These are phyloP conservation scores for Trichoderma virens DNA, from an alignment of 495 filamentous ascomycete genomes.

Conservation along the genomic window DNA sequence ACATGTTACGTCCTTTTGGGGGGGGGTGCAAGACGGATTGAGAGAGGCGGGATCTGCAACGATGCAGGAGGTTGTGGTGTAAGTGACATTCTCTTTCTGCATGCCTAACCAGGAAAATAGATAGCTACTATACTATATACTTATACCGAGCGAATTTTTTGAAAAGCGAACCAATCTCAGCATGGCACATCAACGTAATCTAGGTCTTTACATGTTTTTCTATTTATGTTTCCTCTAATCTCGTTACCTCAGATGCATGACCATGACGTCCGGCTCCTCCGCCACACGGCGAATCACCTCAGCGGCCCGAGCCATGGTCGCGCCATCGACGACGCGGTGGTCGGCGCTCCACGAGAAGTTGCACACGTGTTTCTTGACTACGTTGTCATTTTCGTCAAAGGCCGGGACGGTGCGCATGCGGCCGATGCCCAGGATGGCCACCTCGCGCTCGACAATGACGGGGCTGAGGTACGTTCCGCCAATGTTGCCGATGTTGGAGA, in stretches of 20 bases:
- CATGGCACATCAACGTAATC: background rate
- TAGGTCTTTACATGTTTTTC: background rate
- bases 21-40: no score
- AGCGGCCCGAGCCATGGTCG: slow-evolving; percentile 84
- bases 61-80: no score
- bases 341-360: slow-evolving; percentile 98
- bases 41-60: no score
- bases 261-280: slow-evolving; percentile 79
- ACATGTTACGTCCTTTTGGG: no score
- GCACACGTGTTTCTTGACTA: slow-evolving; percentile 58
- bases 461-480: slow-evolving; percentile 88
- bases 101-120: no score
- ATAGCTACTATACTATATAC: background rate
- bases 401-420: slow-evolving; percentile 64
- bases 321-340: slow-evolving; percentile 90
- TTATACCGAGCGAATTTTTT: background rate
- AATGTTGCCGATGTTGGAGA: slow-evolving; percentile 96
- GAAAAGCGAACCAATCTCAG: background rate
- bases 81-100: no score
- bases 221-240: background rate
- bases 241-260: slow-evolving; percentile 48
- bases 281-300: slow-evolving; percentile 66
- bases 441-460: slow-evolving; percentile 80
- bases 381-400: slow-evolving; percentile 52
- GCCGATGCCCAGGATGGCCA: slow-evolving; percentile 88